These are phyloP conservation scores for Grosmannia serpens DNA, from an alignment of 2,329 filamentous ascomycete genomes.

Conservation along the genomic window DNA sequence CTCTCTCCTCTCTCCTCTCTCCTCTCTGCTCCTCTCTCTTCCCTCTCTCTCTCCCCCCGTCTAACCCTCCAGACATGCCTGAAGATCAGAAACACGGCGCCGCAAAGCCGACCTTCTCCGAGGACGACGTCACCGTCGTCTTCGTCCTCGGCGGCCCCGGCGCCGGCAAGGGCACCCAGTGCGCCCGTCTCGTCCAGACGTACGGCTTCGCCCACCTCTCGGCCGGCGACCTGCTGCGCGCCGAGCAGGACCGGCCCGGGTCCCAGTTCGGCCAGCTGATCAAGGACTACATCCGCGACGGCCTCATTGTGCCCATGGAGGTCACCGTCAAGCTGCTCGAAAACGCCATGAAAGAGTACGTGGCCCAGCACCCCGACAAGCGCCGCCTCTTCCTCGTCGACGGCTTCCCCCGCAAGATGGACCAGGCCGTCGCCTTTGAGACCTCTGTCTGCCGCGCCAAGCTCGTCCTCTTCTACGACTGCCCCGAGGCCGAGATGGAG, in stretches of 20 bases:
- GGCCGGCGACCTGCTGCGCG: slow-evolving; percentile 84
- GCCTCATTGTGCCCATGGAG: slow-evolving; percentile 96
- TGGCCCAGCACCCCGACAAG: slow-evolving; percentile 32
- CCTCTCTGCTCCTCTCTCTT: too few relatives aligned
- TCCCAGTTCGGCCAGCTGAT: slow-evolving; percentile 89
- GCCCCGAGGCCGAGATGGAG: slow-evolving; percentile 82
- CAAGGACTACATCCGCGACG: slow-evolving; percentile 85
- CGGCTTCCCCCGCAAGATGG: slow-evolving; percentile 92
- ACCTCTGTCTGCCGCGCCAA: slow-evolving; percentile 70
- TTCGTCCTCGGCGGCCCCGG: slow-evolving; percentile 95
- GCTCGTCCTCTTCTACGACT: slow-evolving; percentile 90
- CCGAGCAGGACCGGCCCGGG: slow-evolving; percentile 79
- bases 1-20: background rate
- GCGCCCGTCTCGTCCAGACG: slow-evolving; percentile 71
- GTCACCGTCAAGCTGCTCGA: slow-evolving; percentile 89
- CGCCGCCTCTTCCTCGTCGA: slow-evolving; percentile 61
- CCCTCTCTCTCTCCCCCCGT: background rate
- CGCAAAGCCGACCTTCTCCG: slow-evolving; percentile 56
- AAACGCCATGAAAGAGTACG: slow-evolving; percentile 73
- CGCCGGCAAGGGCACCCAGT: slow-evolving; percentile 94
- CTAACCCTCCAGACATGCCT: slow-evolving; percentile 5
- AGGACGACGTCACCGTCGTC: slow-evolving; percentile 73
- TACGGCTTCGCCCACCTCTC: slow-evolving; percentile 90
- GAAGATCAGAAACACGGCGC: slow-evolving; percentile 1
- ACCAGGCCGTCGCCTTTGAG: slow-evolving; percentile 93